Percentiles rank a stretch among this genome's conserved stretches.
phyloP scores from a whole-genome alignment of 2,329 filamentous ascomycete genomes.

The Phialophora expanda region DNA sequence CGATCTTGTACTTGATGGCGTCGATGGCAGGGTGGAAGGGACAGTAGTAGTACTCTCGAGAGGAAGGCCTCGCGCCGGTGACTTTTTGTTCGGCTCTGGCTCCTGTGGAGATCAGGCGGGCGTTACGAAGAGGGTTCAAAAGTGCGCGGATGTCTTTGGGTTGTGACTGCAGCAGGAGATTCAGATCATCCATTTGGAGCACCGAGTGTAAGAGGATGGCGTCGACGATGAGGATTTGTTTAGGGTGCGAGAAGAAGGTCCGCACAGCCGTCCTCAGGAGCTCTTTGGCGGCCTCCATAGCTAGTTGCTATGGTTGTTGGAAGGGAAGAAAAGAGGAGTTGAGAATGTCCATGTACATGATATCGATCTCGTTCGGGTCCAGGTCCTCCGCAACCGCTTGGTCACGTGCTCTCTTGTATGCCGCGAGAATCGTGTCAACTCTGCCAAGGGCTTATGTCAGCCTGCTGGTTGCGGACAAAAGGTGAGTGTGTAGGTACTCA shows the following conservation, averaged over 20 bases:
- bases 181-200: conserved; percentile 85
- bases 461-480: not conserved
- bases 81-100: conserved; percentile 78
- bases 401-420: conserved; percentile 6
- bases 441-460: not conserved
- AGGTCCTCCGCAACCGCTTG: not conserved
- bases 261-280: conserved; percentile 85
- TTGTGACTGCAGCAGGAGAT: conserved; percentile 84
- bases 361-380: conserved; percentile 6
- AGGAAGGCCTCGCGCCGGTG: conserved; percentile 79
- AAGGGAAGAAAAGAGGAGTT: not conserved
- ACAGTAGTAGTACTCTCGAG: conserved; percentile 95
- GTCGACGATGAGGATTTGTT: conserved; percentile 81
- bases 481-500: not conserved
- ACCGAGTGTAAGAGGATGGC: conserved; percentile 76
- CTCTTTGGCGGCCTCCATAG: conserved; percentile 71
- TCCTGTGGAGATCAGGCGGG: conserved; percentile 76
- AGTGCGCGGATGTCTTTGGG: conserved; percentile 90
- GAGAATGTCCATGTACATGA: not conserved
- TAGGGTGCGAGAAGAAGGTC: conserved; percentile 78
- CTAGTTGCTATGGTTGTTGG: conserved; percentile 4
- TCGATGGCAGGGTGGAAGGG: conserved; percentile 94
- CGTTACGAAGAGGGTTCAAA: conserved; percentile 81
- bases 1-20: conserved; percentile 92
- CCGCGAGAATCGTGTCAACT: not conserved